Base-by-base conservation (phyloP, 2,329 filamentous ascomycete genomes). In the Pezicula neosporulosa region DNA sequence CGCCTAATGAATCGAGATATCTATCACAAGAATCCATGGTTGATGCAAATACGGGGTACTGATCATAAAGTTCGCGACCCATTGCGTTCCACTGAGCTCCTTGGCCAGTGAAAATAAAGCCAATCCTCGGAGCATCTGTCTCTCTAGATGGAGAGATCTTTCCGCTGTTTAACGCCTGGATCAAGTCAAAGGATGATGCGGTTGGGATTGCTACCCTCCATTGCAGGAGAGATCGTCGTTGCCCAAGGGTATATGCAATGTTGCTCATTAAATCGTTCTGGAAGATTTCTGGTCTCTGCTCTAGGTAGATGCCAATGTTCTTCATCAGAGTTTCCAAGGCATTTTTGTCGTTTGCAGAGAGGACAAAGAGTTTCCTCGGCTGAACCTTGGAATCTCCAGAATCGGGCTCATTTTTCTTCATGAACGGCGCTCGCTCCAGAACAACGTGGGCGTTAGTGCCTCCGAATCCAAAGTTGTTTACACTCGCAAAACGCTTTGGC, bases 401-500 rank as follows among this genome's bases (percentile, higher is more conserved):
- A n/a, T 53, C 54, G 13, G 51, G 45, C 6, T 55, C 55, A 16
- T 65, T 63, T 56, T 65, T 63, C 27, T 50, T 50, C 19, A 60
- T 30, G 33, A 60, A 60, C 1, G 61, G 61, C 19, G 61, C 59
- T 19, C 54, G 50, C 27, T 70, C 66, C 48, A 66, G 60, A 4
- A 77, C 68, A 2, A 68, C 66, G 57, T 74, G 71, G 2, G 66
- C 66, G 56, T 66, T 66, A 7, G 62, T 64, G 1, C 64, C 64
- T 24, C 64, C 64, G 39, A 62, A 66, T 7, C 75, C 75, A 45
- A 78, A 66, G 21, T 57, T 60, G 44, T 66, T 66, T 9, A 67
- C 50, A 54, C 75, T 78, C 53, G 78, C 71, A 57, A 73, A 77
- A 47, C 72, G 72, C 66, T 78, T 79, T 39, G 28, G 45, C 44